A percentile compares a stretch with the other conserved stretches of the same genome.
These are phyloP conservation scores for Sequoia sempervirens DNA, from an alignment of 75 land plant genomes.

Conservation along the genomic window DNA sequence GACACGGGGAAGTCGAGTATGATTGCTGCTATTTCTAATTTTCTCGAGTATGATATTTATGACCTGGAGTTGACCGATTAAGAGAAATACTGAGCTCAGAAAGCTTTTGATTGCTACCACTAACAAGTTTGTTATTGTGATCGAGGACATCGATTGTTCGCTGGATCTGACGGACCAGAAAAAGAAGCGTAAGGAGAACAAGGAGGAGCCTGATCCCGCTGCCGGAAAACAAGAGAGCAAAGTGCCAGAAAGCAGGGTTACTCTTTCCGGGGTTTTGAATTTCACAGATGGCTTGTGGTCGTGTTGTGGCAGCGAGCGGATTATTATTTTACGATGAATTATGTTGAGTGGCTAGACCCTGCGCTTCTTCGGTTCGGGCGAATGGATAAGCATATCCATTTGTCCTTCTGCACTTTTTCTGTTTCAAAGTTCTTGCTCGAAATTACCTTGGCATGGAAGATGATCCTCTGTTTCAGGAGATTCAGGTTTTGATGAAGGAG, in stretches of 20 bases:
- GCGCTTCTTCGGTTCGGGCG: constrained; percentile 34
- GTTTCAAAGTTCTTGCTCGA: constrained; percentile 23
- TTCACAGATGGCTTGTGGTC: constrained; percentile 44
- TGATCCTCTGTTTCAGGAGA: constrained; percentile 5
- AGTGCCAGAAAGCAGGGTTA: not conserved
- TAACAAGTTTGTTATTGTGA: constrained; percentile 35
- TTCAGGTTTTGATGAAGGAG: constrained; percentile 6
- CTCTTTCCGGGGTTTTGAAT: not conserved
- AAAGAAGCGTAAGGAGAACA: not conserved
- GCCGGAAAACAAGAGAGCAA: not conserved
- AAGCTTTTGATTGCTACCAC: constrained; percentile 27
- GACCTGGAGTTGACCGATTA: constrained; percentile 30
- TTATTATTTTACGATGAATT: constrained; percentile 37
- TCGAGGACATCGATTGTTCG: constrained; percentile 47
- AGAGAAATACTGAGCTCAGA: constrained; percentile 25
- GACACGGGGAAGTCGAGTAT: constrained; percentile 41
- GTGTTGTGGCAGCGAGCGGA: constrained; percentile 32
- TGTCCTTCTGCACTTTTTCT: constrained; percentile 16
- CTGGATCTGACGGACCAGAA: constrained; percentile 13
- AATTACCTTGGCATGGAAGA: constrained; percentile 25
- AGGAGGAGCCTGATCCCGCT: not conserved
- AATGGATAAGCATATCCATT: constrained; percentile 29
- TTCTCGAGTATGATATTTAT: constrained; percentile 20
- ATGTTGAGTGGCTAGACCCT: constrained; percentile 29
- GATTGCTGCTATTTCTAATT: constrained; percentile 37